A percentile compares a stretch with the other conserved stretches of the same genome.
Evolutionary conservation across 805 yeast species (phyloP).

Genomic region (Candida oleophila): DNA sequence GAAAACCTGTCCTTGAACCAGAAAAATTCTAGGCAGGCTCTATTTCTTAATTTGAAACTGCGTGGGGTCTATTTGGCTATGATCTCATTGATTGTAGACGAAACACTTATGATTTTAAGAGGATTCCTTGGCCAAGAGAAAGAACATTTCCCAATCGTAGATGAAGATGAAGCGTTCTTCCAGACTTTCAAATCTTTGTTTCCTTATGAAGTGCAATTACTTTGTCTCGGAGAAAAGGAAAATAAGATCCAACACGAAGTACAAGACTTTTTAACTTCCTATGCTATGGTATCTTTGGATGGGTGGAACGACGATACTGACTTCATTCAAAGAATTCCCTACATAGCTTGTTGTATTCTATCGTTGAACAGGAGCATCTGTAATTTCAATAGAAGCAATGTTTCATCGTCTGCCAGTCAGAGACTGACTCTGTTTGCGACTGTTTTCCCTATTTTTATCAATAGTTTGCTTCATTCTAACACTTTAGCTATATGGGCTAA

Average conservation of each 20-base stretch:
- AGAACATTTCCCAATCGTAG: too few relatives aligned
- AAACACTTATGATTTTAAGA: slow-evolving; percentile 15
- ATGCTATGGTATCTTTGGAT: not conserved
- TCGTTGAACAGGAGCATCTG: not conserved
- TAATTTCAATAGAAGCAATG: not conserved
- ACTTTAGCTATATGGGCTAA: slow-evolving; percentile 32
- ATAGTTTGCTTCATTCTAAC: slow-evolving; percentile 10
- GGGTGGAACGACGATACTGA: not conserved
- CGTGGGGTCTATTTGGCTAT: slow-evolving; percentile 30
- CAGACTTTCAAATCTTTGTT: slow-evolving; percentile 18
- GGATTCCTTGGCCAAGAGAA: slow-evolving; percentile 15
- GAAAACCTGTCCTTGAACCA: not conserved
- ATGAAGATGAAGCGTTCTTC: not conserved
- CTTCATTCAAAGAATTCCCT: not conserved
- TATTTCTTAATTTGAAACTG: slow-evolving; percentile 15
- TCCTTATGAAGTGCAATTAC: slow-evolving; percentile 20
- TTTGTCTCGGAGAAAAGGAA: slow-evolving; percentile 15
- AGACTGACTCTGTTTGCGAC: slow-evolving; percentile 12
- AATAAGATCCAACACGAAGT: slow-evolving; percentile 11
- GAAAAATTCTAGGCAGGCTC: slow-evolving; percentile 13
- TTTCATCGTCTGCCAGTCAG: not conserved
- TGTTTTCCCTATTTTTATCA: slow-evolving; percentile 20
- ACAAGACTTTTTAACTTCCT: slow-evolving; percentile 11
- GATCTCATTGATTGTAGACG: slow-evolving; percentile 31
- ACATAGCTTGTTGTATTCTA: slow-evolving; percentile 1